Evolutionary conservation across 2,329 filamentous ascomycete species (phyloP).

Genomic region (Alternaria longipes): DNA sequence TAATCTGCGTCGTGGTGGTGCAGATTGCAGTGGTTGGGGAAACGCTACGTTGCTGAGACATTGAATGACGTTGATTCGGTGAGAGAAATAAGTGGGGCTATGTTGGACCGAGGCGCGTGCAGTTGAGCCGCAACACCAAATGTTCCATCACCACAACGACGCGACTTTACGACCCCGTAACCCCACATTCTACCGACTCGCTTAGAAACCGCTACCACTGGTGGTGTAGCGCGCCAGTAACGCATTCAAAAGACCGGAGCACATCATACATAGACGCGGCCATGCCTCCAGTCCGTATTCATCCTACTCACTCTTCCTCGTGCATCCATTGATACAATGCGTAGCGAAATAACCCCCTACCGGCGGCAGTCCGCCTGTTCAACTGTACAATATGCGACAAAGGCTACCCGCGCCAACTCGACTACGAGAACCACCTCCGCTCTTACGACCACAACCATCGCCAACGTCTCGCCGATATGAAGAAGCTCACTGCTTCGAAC

Average conservation of each 20-base stretch:
- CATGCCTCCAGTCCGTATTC: conserved; percentile 30
- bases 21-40: conserved; percentile 16
- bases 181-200: too few relatives aligned
- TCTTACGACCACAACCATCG: conserved; percentile 93
- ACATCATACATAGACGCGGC: neutral
- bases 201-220: neutral
- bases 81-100: conserved; percentile 15
- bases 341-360: conserved; percentile 56
- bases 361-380: conserved; percentile 51
- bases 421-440: conserved; percentile 92
- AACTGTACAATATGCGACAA: conserved; percentile 80
- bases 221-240: neutral
- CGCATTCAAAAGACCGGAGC: neutral
- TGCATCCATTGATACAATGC: conserved; percentile 13
- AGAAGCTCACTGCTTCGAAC: conserved; percentile 61
- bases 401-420: conserved; percentile 93
- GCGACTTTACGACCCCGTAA: neutral
- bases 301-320: conserved; percentile 51
- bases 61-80: conserved; percentile 46
- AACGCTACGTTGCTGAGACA: conserved; percentile 33
- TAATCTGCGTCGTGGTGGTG: conserved; percentile 5
- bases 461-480: conserved; percentile 82
- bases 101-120: conserved; percentile 27
- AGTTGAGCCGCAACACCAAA: conserved; percentile 24
- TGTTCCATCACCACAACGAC: conserved; percentile 4